Evolutionary conservation across 306 rosid species (phyloP), one percentile per base, ranked within the genome.

Genomic region (Corylus avellana): DNA sequence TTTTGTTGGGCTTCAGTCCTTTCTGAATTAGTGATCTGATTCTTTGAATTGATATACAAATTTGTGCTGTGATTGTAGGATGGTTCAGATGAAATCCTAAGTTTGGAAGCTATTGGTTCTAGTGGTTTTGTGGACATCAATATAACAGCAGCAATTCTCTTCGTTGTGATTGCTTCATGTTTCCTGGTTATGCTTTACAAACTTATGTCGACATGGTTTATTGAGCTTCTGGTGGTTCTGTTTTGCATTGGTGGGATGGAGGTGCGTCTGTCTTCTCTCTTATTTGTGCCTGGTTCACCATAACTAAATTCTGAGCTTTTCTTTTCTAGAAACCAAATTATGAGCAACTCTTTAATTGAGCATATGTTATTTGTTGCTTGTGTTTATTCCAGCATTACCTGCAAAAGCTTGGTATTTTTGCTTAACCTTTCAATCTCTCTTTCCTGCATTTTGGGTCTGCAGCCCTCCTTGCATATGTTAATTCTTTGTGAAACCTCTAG

Each of bases 231-330:
- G 78, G 99, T 91, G 93, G 91, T 95, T 85, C 90, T 95, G 42
- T 95, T 95, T 84, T 89, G 92, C 90, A 89, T 95, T 76, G 99
- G 99, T 0, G 99, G 99, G 67, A 84, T 90, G 68, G 99, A 95
- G 98, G 99, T 90, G 79, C 64, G 91, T 70, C 77, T 53, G 53
- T 67, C 70, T 67, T 79, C 79, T 56, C 25, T 82, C 47, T 68
- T 70, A 80, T 71, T 27, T 63, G 70, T 54, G 63, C 56, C 59
- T 69, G 42, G 59, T 66, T 77, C 29, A 58, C 75, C 68, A 69
- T 75, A 27, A 73, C 59, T 73, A 70, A n/a, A 75, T 50, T 64
- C 22, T 25, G 16, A 54, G 59, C 18, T 70, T 39, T 79, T 67
- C n/a, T 37, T 76, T 51, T 29, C 10, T 27, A 35, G 51, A 29